Evolutionary conservation across 306 rosid species (phyloP), one percentile per base, ranked within the genome.

Genomic region (Fragaria ananassa): DNA sequence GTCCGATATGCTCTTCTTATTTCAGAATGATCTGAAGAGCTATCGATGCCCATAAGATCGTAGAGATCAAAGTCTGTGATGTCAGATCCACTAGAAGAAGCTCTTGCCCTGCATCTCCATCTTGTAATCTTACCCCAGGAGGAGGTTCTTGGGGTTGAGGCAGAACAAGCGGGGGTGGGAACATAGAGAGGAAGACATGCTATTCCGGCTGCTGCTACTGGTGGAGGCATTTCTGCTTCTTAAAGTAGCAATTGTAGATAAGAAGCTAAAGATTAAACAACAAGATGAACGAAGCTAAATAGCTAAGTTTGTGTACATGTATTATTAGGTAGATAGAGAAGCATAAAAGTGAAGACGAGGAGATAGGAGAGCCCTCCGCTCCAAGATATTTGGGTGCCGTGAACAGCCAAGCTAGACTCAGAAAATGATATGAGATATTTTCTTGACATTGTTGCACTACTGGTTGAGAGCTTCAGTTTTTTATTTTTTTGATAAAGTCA

Each of bases 31-130:
- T 87, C 89, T 17, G 89, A 85, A 14, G 87, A 76, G 82, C 86
- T 90, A 27, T 94, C 92, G 42, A 91, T 82, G 41, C 97, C 98
- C 6, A 94, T 87, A 62, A 92, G 98, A 12, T 94, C 97, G 68
- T 94, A 94, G 64, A 94, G 89, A 77, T 94, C 97, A 49, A 91
- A 90, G 8, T 87, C 90, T 15, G 74, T 74, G 77, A 85, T 76
- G 7, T 58, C 70, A 76, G 74, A 27, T 53, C 58, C 58, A 45
- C 49, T 35, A 19, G 46, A 37, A 35, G 68, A 13, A 27, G 46
- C 46, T 29, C 46, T 64, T 64, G 46, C 69, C 15, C 25, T 64
- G 69, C 46, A 64, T 64, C 69, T 64, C 69, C 69, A 64, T 64
- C 46, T 64, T 37, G 68, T 31, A 14, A 62, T 0, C 68, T 62